Conservation (phyloP, 176 grass and related monocot species). For the Carex myosuroides region DNA sequence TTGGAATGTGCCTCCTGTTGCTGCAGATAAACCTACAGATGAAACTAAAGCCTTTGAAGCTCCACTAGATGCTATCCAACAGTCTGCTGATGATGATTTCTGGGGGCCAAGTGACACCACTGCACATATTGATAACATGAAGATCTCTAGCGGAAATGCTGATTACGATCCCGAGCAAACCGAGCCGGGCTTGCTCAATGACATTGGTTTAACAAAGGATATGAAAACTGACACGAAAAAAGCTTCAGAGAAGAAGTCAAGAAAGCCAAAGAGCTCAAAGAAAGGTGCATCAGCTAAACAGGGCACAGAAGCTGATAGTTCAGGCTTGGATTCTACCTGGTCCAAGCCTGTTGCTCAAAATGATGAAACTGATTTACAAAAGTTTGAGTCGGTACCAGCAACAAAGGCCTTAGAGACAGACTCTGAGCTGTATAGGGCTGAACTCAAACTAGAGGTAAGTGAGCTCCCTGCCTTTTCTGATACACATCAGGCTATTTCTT, state of each 20-base stretch:
- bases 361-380: slow-evolving; percentile 35
- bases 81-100: slow-evolving; percentile 19
- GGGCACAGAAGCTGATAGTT: slow-evolving; percentile 39
- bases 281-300: slow-evolving; percentile 7
- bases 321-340: slow-evolving; percentile 35
- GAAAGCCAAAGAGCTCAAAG: slow-evolving; percentile 65
- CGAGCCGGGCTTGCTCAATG: neutral
- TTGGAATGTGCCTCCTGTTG: neutral
- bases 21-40: neutral
- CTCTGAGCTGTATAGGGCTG: slow-evolving; percentile 36
- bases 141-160: slow-evolving; percentile 32
- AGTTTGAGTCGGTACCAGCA: slow-evolving; percentile 10
- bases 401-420: slow-evolving; percentile 33
- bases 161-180: slow-evolving; percentile 11
- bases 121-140: slow-evolving; percentile 30
- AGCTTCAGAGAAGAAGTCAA: slow-evolving; percentile 79
- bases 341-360: slow-evolving; percentile 38
- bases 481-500: slow-evolving; percentile 24
- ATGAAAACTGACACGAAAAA: slow-evolving; percentile 32
- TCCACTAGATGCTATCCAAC: slow-evolving; percentile 8
- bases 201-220: neutral
- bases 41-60: neutral
- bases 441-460: slow-evolving; percentile 30
- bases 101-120: slow-evolving; percentile 2
- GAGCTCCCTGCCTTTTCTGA: slow-evolving; percentile 26